These are phyloP conservation scores for Dactylonectria estremocensis DNA, from an alignment of 2,329 filamentous ascomycete species.

Conservation along the genomic window DNA sequence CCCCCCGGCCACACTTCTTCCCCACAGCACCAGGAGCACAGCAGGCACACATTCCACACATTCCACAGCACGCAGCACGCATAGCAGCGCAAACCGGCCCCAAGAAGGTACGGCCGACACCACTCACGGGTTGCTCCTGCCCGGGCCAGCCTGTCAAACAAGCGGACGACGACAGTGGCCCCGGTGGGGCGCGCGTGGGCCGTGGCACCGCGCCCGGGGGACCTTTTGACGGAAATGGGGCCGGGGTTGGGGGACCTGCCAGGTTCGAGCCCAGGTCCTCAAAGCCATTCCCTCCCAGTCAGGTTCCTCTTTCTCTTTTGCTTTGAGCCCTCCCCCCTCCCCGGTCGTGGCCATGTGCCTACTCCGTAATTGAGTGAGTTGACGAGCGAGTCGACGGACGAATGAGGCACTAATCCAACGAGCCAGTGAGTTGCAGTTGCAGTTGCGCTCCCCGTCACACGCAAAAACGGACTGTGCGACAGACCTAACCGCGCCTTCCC, in stretches of 20 bases:
- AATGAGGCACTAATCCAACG: neutral
- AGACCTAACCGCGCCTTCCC: slow-evolving; percentile 30
- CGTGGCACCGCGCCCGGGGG: slow-evolving; percentile 45
- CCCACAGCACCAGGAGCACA: slow-evolving; percentile 21
- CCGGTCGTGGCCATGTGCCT: neutral
- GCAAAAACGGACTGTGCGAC: slow-evolving; percentile 30
- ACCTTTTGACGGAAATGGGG: slow-evolving; percentile 49
- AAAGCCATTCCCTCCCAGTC: slow-evolving; percentile 8
- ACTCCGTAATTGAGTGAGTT: neutral
- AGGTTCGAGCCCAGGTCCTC: slow-evolving; percentile 35
- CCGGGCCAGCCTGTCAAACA: slow-evolving; percentile 17
- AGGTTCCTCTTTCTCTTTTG: neutral
- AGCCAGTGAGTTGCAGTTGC: neutral
- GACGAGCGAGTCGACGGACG: neutral
- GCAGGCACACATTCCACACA: no score
- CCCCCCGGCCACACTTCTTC: slow-evolving; percentile 21
- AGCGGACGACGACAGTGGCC: slow-evolving; percentile 14
- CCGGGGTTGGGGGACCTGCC: slow-evolving; percentile 34
- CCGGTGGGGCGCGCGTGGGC: slow-evolving; percentile 31
- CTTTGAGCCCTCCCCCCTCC: neutral
- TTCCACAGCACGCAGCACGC: neutral
- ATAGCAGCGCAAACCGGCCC: neutral
- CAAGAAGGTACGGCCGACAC: slow-evolving; percentile 13
- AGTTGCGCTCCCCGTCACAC: neutral
- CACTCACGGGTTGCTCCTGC: slow-evolving; percentile 11